Percentiles rank a stretch among this genome's conserved stretches.
Evolutionary conservation across 768 basidiomycete species (phyloP).

Genomic region (Auricularia heimuer): DNA sequence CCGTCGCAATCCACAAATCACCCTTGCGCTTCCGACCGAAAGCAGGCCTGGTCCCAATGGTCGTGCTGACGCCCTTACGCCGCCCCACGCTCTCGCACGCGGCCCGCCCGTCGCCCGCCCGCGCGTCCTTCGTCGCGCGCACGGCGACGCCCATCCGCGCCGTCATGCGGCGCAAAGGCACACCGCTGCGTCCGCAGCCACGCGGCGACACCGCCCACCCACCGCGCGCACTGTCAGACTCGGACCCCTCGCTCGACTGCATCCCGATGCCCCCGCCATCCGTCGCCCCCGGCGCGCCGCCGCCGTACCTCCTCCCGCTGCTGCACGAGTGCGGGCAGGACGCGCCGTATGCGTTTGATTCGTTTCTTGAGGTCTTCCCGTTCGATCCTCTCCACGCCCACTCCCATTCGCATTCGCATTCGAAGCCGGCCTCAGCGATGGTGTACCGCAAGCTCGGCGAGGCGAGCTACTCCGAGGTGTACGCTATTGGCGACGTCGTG

Average conservation of each 20-base stretch:
- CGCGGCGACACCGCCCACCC: no score
- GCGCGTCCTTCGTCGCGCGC: neutral
- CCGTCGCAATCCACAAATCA: no score
- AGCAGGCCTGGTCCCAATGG: no score
- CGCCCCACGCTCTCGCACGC: no score
- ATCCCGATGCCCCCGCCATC: neutral
- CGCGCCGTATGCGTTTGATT: constrained; percentile 63
- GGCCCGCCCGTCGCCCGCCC: neutral
- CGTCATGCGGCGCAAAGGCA: neutral
- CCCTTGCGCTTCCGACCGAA: no score
- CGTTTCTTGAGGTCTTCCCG: constrained; percentile 75
- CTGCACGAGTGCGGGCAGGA: constrained; percentile 61
- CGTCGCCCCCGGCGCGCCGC: constrained; percentile 12
- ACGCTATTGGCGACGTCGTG: constrained; percentile 81
- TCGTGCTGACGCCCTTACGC: no score
- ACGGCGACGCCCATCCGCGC: neutral
- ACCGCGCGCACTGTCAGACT: no score
- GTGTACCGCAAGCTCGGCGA: constrained; percentile 84
- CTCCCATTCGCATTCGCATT: constrained; percentile 3
- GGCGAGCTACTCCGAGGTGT: constrained; percentile 95
- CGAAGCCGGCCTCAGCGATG: constrained; percentile 12
- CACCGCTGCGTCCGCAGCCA: neutral
- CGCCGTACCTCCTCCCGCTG: constrained; percentile 51
- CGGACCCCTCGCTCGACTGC: neutral
- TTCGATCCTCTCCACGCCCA: constrained; percentile 45